These are phyloP conservation scores for Colletotrichum australisinense DNA, from an alignment of 2,329 filamentous ascomycete species.

Conservation along the genomic window DNA sequence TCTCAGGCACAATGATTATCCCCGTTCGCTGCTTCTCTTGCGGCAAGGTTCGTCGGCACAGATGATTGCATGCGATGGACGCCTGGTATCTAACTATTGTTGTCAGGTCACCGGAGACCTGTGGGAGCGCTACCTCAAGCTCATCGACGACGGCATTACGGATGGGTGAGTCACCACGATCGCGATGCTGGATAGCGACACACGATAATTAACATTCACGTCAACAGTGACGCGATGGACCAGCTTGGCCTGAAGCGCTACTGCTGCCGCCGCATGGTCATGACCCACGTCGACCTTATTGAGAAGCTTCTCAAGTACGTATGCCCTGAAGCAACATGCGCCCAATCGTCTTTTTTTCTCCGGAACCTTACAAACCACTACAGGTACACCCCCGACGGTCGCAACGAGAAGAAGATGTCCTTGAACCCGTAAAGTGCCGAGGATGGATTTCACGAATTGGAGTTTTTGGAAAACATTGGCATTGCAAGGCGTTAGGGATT, in stretches of 20 bases:
- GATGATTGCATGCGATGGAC: background rate
- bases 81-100: slow-evolving; percentile 42
- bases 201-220: background rate
- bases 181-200: background rate
- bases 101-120: slow-evolving; percentile 92
- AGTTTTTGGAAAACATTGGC: slow-evolving; percentile 26
- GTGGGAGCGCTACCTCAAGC: slow-evolving; percentile 93
- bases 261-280: slow-evolving; percentile 99
- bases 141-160: slow-evolving; percentile 81
- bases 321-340: background rate
- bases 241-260: slow-evolving; percentile 93
- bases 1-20: slow-evolving; percentile 84
- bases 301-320: slow-evolving; percentile 95
- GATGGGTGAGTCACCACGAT: slow-evolving; percentile 72
- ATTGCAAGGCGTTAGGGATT: slow-evolving; percentile 39
- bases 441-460: slow-evolving; percentile 32
- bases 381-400: slow-evolving; percentile 72
- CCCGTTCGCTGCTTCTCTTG: slow-evolving; percentile 99
- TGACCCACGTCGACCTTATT: slow-evolving; percentile 98
- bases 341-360: slow-evolving; percentile 29
- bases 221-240: slow-evolving; percentile 90
- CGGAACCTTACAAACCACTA: slow-evolving; percentile 17
- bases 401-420: slow-evolving; percentile 71
- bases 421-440: slow-evolving; percentile 42
- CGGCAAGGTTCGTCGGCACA: slow-evolving; percentile 82